These are phyloP conservation scores for Cardamine resedifolia DNA, from an alignment of 345 rosid species.

Conservation along the genomic window DNA sequence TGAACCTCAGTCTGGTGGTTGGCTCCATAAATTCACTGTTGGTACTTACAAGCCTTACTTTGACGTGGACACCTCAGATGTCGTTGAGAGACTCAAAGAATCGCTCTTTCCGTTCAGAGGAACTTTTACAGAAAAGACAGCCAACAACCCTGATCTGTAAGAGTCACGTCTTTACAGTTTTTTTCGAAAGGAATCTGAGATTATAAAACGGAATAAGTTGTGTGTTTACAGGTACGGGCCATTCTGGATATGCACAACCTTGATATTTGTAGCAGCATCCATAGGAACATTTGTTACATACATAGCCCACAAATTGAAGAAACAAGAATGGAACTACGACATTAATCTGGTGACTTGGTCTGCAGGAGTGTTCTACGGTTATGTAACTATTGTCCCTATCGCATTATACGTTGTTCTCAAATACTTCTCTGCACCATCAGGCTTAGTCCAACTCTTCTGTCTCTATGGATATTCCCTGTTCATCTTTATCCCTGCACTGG, in stretches of 20 bases:
- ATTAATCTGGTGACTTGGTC: conserved; percentile 97
- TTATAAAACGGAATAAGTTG: neutral
- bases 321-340: conserved; percentile 86
- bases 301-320: conserved; percentile 76
- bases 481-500: conserved; percentile 87
- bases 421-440: conserved; percentile 95
- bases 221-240: conserved; percentile 77
- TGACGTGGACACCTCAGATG: conserved; percentile 88
- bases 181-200: no score
- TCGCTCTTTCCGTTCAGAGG: conserved; percentile 91
- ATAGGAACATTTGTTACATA: conserved; percentile 95
- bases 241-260: conserved; percentile 94
- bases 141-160: conserved; percentile 80
- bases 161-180: conserved; percentile 8
- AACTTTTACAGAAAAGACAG: conserved; percentile 75
- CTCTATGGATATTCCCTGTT: conserved; percentile 90
- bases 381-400: conserved; percentile 75
- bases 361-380: conserved; percentile 96
- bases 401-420: conserved; percentile 74
- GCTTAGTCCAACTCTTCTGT: conserved; percentile 83
- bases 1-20: conserved; percentile 69
- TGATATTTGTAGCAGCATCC: conserved; percentile 92
- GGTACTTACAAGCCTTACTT: conserved; percentile 89
- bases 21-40: conserved; percentile 66
- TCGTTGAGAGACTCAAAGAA: conserved; percentile 80